Base-by-base conservation (phyloP, 129 eudicot species). In the Tagetes patula region DNA sequence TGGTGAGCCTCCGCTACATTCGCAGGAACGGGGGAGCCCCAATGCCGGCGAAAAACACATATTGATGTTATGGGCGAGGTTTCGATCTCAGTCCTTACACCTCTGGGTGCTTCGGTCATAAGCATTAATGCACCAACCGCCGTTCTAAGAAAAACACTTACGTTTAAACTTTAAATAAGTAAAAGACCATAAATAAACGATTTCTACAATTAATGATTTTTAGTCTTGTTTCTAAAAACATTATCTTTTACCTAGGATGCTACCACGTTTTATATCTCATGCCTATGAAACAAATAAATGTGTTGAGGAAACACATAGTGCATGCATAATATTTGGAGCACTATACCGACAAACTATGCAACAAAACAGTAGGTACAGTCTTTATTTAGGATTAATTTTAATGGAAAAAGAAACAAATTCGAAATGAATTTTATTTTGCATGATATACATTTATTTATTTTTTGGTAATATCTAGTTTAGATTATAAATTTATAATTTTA, bases 291-390 rank as follows among this genome's bases (percentile, higher is more conserved):
- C 63, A 56, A 31, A 56, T 31, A 31, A 56, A 56, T 30, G 63
- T 13, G 63, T 56, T 30, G 63, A 56, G 37, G 63, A 56, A 31
- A n/a, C 8, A 56, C 62, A 56, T 56, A 31, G 39, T 43, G 48
- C 48, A 6, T 52, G 58, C 58, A 56, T 56, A 56, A 6, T 56
- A 56, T 56, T 56, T 56, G 63, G 63, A 31, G 63, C 63, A 56
- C 63, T 56, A 56, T 37, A 56, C 63, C 63, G 63, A 56, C 63
- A 56, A 56, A 56, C 63, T 56, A 56, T 56, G 63, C 63, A 56
- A 56, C 38, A 56, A 31, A 56, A 56, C 63, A 56, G 63, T 56
- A 56, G 63, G 63, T 56, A 56, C 38, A 14, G 8, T 27, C 34
- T 53, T 53, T 56, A 56, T 31, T 56, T 56, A 38, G 37, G 63